Evolutionary conservation across 2,329 filamentous ascomycete genomes (phyloP).

Genomic region (Cladorrhinum sp.): DNA sequence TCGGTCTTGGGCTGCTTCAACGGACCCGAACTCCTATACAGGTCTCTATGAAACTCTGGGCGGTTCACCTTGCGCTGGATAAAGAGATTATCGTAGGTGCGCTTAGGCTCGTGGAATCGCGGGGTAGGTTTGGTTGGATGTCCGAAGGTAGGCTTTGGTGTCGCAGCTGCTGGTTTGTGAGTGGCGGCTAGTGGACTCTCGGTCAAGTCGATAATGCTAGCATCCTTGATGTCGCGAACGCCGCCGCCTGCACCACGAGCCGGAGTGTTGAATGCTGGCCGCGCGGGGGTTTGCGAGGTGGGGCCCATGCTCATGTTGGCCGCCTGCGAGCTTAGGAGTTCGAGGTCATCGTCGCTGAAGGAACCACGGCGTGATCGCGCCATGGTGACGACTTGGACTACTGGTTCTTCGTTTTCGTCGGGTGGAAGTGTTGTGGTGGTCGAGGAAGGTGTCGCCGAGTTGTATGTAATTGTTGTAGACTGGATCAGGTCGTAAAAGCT

Average conservation of each 20-base stretch:
- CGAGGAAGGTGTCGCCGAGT: not conserved
- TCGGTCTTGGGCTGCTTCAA: slow-evolving; percentile 44
- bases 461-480: slow-evolving; percentile 25
- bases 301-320: slow-evolving; percentile 28
- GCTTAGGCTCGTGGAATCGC: slow-evolving; percentile 33
- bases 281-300: slow-evolving; percentile 41
- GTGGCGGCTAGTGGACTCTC: slow-evolving; percentile 28
- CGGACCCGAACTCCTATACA: slow-evolving; percentile 47
- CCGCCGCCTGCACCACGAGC: not conserved
- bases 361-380: slow-evolving; percentile 26
- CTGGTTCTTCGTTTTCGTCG: not conserved
- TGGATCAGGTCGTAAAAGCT: slow-evolving; percentile 28
- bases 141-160: slow-evolving; percentile 32
- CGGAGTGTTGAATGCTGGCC: slow-evolving; percentile 31
- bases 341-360: slow-evolving; percentile 38
- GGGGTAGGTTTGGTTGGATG: slow-evolving; percentile 42
- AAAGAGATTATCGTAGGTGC: slow-evolving; percentile 45
- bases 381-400: slow-evolving; percentile 16
- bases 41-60: slow-evolving; percentile 55
- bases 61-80: slow-evolving; percentile 48
- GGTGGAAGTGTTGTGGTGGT: not conserved
- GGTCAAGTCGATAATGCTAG: slow-evolving; percentile 32
- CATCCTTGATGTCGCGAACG: slow-evolving; percentile 19
- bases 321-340: slow-evolving; percentile 35
- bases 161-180: slow-evolving; percentile 20